These are phyloP conservation scores for Trichomonascaceae sp. DNA, from an alignment of 1,139 yeast species.

Conservation along the genomic window DNA sequence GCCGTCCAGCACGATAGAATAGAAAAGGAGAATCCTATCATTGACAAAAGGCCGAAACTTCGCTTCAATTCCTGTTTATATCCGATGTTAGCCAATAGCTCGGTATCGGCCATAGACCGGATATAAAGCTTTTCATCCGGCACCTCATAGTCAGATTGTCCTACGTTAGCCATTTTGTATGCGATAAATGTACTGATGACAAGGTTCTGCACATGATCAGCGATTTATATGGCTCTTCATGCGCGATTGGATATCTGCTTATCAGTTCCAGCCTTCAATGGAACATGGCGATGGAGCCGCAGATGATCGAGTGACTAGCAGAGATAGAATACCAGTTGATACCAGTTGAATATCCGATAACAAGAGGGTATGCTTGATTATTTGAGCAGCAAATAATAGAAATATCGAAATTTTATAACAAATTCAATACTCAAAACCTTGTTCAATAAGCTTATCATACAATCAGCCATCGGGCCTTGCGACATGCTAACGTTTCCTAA, in stretches of 20 bases:
- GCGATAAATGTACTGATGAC: background rate
- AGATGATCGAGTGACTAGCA: too few species aligned
- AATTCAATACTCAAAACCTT: background rate
- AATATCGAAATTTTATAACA: too few species aligned
- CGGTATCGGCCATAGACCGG: conserved; percentile 16
- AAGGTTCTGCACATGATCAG: too few species aligned
- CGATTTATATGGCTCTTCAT: too few species aligned
- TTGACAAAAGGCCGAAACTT: conserved; percentile 32
- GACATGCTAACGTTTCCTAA: background rate
- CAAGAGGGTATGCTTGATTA: too few species aligned
- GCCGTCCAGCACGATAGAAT: conserved; percentile 37
- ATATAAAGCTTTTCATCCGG: background rate
- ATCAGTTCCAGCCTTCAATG: too few species aligned
- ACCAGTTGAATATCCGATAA: background rate
- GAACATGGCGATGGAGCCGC: too few species aligned
- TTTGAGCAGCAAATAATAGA: too few species aligned
- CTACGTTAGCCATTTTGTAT: background rate
- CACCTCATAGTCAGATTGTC: background rate
- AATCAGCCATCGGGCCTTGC: background rate
- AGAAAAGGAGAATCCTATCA: conserved; percentile 35
- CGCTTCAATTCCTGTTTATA: conserved; percentile 36
- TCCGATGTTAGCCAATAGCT: conserved; percentile 30
- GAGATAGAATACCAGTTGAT: too few species aligned
- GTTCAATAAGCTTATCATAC: background rate
- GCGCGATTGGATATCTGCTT: too few species aligned